Conservation (phyloP, 768 basidiomycete genomes). For the Lentinula sp. region DNA sequence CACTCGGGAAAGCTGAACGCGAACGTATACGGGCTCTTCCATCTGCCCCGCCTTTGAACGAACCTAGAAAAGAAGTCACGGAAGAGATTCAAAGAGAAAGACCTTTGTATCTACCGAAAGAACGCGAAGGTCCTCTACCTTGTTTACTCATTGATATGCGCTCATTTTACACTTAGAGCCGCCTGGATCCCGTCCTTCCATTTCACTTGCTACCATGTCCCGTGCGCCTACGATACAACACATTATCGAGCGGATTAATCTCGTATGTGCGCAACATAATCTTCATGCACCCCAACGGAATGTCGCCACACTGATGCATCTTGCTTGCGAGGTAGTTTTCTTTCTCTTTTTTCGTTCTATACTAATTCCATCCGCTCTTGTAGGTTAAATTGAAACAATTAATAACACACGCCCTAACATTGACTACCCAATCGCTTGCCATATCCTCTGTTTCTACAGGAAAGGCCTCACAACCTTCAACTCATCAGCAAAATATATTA, state of each 20-base stretch:
- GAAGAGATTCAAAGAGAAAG: constrained; percentile 72
- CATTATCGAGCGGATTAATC: constrained; percentile 72
- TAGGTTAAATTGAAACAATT: constrained; percentile 82
- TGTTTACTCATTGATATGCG: not conserved
- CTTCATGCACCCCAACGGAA: constrained; percentile 52
- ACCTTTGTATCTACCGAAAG: constrained; percentile 55
- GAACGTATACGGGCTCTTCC: constrained; percentile 57
- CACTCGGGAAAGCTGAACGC: constrained; percentile 67
- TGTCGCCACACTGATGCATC: constrained; percentile 65
- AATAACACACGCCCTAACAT: constrained; percentile 71
- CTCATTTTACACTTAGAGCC: constrained; percentile 37
- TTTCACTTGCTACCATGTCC: constrained; percentile 70
- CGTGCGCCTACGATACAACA: constrained; percentile 72
- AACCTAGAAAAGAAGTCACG: constrained; percentile 36
- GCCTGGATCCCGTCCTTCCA: constrained; percentile 63
- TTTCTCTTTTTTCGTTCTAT: not conserved
- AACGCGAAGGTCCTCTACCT: constrained; percentile 51
- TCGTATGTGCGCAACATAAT: constrained; percentile 76
- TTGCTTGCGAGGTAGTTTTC: constrained; percentile 64
- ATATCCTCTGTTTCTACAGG: constrained; percentile 72
- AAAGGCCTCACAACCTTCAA: constrained; percentile 31
- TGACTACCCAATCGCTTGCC: constrained; percentile 71
- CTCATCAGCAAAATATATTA: constrained; percentile 39
- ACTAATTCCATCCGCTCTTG: not conserved
- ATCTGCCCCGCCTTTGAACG: constrained; percentile 29